Evolutionary conservation across 176 grass and related monocot genomes (phyloP), one percentile per base, ranked within the genome.

Genomic region (Paspalum vaginatum): DNA sequence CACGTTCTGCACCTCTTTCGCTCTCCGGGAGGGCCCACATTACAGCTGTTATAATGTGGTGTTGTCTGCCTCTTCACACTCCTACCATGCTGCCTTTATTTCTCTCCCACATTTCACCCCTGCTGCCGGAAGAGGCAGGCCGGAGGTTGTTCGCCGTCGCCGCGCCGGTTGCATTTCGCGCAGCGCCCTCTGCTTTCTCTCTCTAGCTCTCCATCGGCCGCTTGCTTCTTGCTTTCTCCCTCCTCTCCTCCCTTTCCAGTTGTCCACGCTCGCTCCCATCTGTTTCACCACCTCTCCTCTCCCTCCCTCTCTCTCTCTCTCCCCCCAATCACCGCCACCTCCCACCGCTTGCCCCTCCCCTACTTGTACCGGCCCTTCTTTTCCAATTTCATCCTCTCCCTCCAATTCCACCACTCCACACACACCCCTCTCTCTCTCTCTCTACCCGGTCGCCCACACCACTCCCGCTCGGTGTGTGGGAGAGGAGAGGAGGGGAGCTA

Each of bases 1-100:
- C 93, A 99, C 85, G 93, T 99, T 99, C 91, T 68, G 75, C 62
- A 73, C 87, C 84, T 91, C 90, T 91, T 87, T 89, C 81, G 69
- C 87, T 75, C 85, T 87, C 73, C 50, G 3, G 61, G 26, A 25
- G 91, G 91, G 75, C 85, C 93, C 92, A 89, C 82, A 10, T 60
- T 72, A 96, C 91, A 91, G 87, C 97, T 99, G 97, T 99, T 86
- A 81, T 81, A 96, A 87, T 96, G 93, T 90, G 93, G 86, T 82
- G 76, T 91, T 99, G 93, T 99, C 88, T 87, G 81, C 90, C 86
- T 50, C 47, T 38, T 44, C 82, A 82, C 72, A 43, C 74, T 76
- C 79, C 72, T 80, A 43, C 62, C n/a, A n/a, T n/a, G n/a, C n/a
- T 49, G 13, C 70, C 78, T 80, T 88, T 86, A 58, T 83, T 32